phyloP scores from a whole-genome alignment of 768 basidiomycete species.

The Pleurotus citrinopileatus region DNA sequence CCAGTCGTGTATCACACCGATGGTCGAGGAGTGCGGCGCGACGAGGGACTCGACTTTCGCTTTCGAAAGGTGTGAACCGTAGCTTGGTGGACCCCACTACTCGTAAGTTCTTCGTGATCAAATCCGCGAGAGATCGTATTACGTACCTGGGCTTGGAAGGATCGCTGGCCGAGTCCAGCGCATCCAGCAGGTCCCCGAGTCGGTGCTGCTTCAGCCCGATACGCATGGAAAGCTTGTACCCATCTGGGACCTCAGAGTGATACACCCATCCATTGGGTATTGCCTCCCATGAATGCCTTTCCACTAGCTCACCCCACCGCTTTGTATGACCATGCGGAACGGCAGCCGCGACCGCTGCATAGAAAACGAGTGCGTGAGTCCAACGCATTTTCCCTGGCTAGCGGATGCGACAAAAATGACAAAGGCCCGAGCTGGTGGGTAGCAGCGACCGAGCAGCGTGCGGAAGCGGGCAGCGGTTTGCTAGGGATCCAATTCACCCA shows the following conservation, averaged over 20 bases:
- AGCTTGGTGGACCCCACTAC: conserved; percentile 25
- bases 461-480: too few species aligned
- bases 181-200: conserved; percentile 43
- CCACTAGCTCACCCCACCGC: conserved; percentile 11
- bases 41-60: conserved; percentile 63
- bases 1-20: conserved; percentile 61
- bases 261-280: conserved; percentile 51
- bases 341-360: too few species aligned
- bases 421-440: too few species aligned
- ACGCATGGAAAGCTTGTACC: conserved; percentile 50
- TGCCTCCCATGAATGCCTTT: conserved; percentile 11
- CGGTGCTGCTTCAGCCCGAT: conserved; percentile 56
- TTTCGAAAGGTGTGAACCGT: conserved; percentile 58
- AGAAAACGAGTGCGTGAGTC: too few species aligned
- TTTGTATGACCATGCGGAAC: background rate
- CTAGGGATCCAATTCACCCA: too few species aligned
- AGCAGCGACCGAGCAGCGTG: too few species aligned
- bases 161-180: conserved; percentile 54
- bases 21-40: conserved; percentile 52
- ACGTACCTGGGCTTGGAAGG: conserved; percentile 45
- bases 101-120: background rate
- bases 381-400: too few species aligned
- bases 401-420: too few species aligned
- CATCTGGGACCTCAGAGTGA: conserved; percentile 36
- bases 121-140: background rate